Percentiles rank a stretch among this genome's conserved stretches.
Evolutionary conservation across 805 yeast genomes (phyloP).

Genomic region (Lipomyces anomalus): DNA sequence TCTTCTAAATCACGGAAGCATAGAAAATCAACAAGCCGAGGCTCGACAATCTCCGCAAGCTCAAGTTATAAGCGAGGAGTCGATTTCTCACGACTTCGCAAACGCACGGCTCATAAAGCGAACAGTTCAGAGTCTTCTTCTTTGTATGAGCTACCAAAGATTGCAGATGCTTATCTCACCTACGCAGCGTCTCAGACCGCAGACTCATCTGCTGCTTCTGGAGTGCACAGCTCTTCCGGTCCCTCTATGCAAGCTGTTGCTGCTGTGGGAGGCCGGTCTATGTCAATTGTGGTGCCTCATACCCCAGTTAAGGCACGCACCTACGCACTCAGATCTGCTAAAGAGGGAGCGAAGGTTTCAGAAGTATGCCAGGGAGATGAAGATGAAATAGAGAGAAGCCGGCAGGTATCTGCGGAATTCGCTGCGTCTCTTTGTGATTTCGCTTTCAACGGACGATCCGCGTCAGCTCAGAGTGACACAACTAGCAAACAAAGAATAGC

Average conservation of each 20-base stretch:
- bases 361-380: not conserved
- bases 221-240: no score
- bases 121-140: not conserved
- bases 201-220: not conserved
- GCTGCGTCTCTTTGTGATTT: slow-evolving; percentile 19
- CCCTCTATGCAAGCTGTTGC: not conserved
- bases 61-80: slow-evolving; percentile 17
- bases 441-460: slow-evolving; percentile 11
- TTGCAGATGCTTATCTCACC: not conserved
- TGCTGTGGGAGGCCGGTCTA: not conserved
- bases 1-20: slow-evolving; percentile 5
- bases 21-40: slow-evolving; percentile 7
- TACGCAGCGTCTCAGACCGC: not conserved
- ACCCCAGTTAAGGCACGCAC: not conserved
- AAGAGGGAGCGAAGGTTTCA: slow-evolving; percentile 5
- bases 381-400: slow-evolving; percentile 14
- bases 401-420: slow-evolving; percentile 20
- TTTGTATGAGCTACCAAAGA: not conserved
- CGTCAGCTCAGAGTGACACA: not conserved
- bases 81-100: slow-evolving; percentile 15
- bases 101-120: slow-evolving; percentile 6
- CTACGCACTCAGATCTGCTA: slow-evolving; percentile 12
- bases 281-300: not conserved
- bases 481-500: not conserved
- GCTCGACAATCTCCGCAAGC: slow-evolving; percentile 10